Base-by-base conservation (phyloP, 805 yeast genomes). In the Saturnispora dispora region DNA sequence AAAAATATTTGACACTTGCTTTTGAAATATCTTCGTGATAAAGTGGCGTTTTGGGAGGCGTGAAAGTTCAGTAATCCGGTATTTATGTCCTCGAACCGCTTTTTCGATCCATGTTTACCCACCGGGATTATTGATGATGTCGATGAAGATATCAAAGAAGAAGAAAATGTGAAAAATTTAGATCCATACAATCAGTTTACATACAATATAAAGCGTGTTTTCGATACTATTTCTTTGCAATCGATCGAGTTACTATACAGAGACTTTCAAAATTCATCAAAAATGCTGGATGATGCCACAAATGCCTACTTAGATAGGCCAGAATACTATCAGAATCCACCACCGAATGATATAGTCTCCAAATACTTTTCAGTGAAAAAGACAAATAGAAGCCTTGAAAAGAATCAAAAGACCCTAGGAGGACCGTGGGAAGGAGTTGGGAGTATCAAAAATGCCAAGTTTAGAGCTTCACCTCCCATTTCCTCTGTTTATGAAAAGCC, bases 221-320 rank as follows among this genome's bases (percentile, higher is more conserved):
- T 73, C 15, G 69, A 71, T 0, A 66, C 59, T 9, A 63, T 74
- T 2, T 45, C 62, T 8, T 55, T 56, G 1, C 15, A 46, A 0
- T 52, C 58, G 3, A 55, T 67, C 1, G 50, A 52, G 6, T 36
- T 48, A 15, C 55, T 74, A 11, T 67, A 55, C 47, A 54, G 57
- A 1, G 64, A 61, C 50, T 70, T 63, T 52, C 55, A 58, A n/a
- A 48, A 55, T 15, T 46, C 57, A 0, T 58, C 57, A 1, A 63
- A 65, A n/a, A 58, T 65, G 2, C 58, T 74, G 3, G 54, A 70
- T 11, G 58, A 58, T n/a, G 75, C 79, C 1, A 66, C 72, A 2
- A 68, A 71, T 51, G 69, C 66, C 1, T 73, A 68, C 53, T 67
- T 73, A 51, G 77, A 73, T 44, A 47, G 54, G 32, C 54, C 52